A percentile compares a stretch with the other conserved stretches of the same genome.
These are phyloP conservation scores for Aspergillus baeticus DNA, from an alignment of 495 filamentous ascomycete genomes.

Conservation along the genomic window DNA sequence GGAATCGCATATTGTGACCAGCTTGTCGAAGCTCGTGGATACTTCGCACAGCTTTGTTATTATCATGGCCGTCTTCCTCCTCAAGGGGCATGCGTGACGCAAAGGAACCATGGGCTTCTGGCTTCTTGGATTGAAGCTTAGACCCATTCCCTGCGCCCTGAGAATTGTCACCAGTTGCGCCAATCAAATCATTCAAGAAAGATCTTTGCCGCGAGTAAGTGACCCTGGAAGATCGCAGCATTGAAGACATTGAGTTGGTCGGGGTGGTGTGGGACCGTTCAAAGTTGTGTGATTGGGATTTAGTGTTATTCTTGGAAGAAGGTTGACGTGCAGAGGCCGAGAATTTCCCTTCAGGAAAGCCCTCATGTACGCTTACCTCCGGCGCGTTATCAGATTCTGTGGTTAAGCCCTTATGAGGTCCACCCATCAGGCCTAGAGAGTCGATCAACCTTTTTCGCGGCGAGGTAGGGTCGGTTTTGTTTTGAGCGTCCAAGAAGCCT, in stretches of 20 bases:
- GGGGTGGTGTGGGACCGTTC: constrained; percentile 7
- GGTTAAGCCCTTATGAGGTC: not conserved
- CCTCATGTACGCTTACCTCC: not conserved
- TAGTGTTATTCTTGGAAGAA: not conserved
- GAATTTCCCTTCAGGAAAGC: not conserved
- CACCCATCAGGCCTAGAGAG: constrained; percentile 24
- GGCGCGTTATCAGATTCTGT: not conserved
- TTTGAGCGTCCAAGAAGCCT: too few relatives aligned
- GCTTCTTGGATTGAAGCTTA: not conserved
- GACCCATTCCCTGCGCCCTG: constrained; percentile 1
- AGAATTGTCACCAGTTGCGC: constrained; percentile 10
- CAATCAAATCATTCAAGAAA: constrained; percentile 50
- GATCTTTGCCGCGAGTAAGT: constrained; percentile 66
- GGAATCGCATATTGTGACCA: constrained; percentile 78
- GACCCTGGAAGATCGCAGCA: constrained; percentile 40
- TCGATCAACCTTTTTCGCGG: constrained; percentile 39
- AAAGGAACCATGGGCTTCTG: not conserved
- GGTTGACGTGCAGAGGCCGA: not conserved
- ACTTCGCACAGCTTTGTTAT: constrained; percentile 64
- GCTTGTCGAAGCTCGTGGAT: constrained; percentile 89
- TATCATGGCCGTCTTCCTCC: constrained; percentile 53
- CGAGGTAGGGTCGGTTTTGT: constrained; percentile 13
- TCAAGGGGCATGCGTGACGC: not conserved
- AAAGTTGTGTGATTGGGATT: not conserved
- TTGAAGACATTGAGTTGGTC: constrained; percentile 18